Evolutionary conservation across 2,329 filamentous ascomycete genomes (phyloP), one percentile per base, ranked within the genome.

Genomic region (Xylariaceae sp.): DNA sequence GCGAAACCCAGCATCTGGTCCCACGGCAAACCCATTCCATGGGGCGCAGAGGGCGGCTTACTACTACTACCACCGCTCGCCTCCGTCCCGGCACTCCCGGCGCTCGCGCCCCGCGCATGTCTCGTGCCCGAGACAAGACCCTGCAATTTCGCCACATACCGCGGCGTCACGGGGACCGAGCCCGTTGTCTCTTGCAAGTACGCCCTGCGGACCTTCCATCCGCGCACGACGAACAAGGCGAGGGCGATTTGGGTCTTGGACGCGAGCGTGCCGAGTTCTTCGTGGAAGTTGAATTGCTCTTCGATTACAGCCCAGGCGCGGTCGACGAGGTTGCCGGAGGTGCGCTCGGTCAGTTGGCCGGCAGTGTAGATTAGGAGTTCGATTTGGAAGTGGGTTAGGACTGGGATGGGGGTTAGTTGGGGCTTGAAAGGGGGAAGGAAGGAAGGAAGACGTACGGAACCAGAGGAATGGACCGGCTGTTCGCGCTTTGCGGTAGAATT

Each of bases 341-440:
- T 76, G 44, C 80, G 78, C 37, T 77, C 74, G 62, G 76, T 78
- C 10, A 86, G 76, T 66, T 84, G 80, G 3, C 80, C 80, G 0
- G 79, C 78, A 68, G 84, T 75, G 67, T 82, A 83, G 44, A 79
- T 73, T 61, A 85, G 81, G 23, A 84, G 72, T 57, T 83, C 82
- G 52, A 80, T 71, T 65, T 84, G 82, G 68, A 85, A 83, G 65
- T 83, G 78, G 23, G 66, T 66, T 61, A 68, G 68, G 62, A 71
- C 71, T 72, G 15, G 52, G 34, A 15, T 8, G 11, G 3, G 37
- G 1, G 17, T 61, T 52, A 62, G 67, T 58, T 62, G 58, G 17
- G 17, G 17, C 2, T 30, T 42, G 39, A 18, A 42, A 13, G n/a
- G 10, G 17, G 17, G 2, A 17, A 7, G 10, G 23, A 13, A 17